These are phyloP conservation scores for Wolfiporia cocos DNA, from an alignment of 1,284 basidiomycete species.

Conservation along the genomic window DNA sequence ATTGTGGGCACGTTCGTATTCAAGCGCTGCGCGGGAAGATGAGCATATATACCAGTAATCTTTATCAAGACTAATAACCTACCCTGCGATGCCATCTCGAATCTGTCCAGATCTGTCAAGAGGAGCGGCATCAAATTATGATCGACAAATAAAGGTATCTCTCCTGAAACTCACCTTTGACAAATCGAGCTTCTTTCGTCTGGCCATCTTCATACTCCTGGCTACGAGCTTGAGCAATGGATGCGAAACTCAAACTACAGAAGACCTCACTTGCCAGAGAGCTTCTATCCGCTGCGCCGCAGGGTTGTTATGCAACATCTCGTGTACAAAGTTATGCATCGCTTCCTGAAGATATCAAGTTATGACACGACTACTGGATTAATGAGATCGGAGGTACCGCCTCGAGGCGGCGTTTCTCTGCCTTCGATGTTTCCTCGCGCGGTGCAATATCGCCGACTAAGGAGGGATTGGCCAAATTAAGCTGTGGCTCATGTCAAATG, in stretches of 20 bases:
- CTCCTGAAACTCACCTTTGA: conserved; percentile 63
- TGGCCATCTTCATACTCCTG: conserved; percentile 89
- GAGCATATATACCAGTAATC: neutral
- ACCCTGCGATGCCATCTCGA: conserved; percentile 90
- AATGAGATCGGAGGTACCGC: conserved; percentile 34
- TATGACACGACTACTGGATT: neutral
- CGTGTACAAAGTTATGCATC: conserved; percentile 86
- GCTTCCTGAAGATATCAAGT: conserved; percentile 52
- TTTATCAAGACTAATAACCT: neutral
- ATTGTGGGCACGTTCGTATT: conserved; percentile 58
- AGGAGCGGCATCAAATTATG: neutral
- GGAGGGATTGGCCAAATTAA: too few species aligned
- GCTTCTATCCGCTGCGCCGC: conserved; percentile 74
- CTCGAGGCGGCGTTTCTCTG: conserved; percentile 78
- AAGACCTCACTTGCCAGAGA: conserved; percentile 66
- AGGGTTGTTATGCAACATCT: conserved; percentile 81
- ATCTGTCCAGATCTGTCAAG: conserved; percentile 76
- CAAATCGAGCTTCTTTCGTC: conserved; percentile 83
- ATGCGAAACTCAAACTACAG: conserved; percentile 2
- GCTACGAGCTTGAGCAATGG: neutral
- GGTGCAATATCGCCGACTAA: conserved; percentile 91
- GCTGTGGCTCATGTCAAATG: too few species aligned
- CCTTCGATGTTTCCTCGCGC: conserved; percentile 77
- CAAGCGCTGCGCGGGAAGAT: conserved; percentile 43
- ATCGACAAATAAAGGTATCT: neutral